Evolutionary conservation across 805 yeast genomes (phyloP).

Genomic region (Ogataea naganishii): DNA sequence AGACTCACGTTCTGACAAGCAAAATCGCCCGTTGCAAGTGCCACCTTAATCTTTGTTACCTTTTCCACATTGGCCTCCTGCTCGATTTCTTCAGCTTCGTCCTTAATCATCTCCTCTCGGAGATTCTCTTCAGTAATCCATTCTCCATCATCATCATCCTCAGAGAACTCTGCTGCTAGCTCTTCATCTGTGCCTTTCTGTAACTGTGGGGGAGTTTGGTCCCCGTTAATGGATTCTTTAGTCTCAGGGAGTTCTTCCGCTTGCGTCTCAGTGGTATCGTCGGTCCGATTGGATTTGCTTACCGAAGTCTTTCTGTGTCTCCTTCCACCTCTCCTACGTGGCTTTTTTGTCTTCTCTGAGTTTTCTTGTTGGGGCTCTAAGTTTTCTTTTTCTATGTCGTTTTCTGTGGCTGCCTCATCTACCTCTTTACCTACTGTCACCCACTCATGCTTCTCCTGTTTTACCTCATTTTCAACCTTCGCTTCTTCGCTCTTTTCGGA

Average conservation of each 20-base stretch:
- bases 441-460: constrained; percentile 4
- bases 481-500: constrained; percentile 13
- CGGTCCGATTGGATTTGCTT: constrained; percentile 18
- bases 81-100: constrained; percentile 52
- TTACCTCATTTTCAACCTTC: constrained; percentile 7
- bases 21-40: constrained; percentile 91
- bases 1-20: constrained; percentile 94
- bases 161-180: constrained; percentile 38
- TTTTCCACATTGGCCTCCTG: constrained; percentile 23
- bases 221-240: constrained; percentile 1
- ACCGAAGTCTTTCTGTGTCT: constrained; percentile 50
- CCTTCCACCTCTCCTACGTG: constrained; percentile 56
- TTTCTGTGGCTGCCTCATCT: constrained; percentile 4
- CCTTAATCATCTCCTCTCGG: constrained; percentile 58
- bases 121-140: constrained; percentile 94
- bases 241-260: constrained; percentile 1
- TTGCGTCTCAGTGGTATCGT: constrained; percentile 4
- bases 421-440: constrained; percentile 5
- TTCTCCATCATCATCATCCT: constrained; percentile 73
- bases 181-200: constrained; percentile 8
- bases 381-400: constrained; percentile 4
- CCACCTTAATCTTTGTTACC: constrained; percentile 50
- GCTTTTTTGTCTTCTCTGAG: constrained; percentile 25
- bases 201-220: constrained; percentile 2
- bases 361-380: constrained; percentile 4